Base-by-base conservation (phyloP, 139 green algal genomes). In the Chlamydomonas asymmetrica region DNA sequence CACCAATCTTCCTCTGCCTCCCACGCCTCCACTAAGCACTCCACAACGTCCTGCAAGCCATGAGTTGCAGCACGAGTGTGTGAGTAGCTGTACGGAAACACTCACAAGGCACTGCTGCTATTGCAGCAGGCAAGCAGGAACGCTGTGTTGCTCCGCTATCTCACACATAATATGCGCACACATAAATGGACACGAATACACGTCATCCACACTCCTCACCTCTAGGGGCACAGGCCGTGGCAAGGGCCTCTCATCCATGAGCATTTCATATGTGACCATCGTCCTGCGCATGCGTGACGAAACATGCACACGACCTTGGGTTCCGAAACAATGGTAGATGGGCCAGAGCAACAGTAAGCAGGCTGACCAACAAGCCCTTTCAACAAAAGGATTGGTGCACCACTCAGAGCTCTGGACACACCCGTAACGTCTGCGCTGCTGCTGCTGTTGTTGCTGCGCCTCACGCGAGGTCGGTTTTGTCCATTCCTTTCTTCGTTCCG, bases 21-120 rank as follows among this genome's bases (percentile, higher is more conserved):
- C 67, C 67, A 74, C 18, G 65, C 43, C 50, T 74, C 67, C 52
- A 74, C 67, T 39, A 74, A 41, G 54, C 67, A 74, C 54, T 74
- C 67, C 5, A 74, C 39, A 2, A 74, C 67, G 9, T 50, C 50
- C 67, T 74, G 67, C 45, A 52, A 16, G 45, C 18, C 45, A 52
- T 16, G 45, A 13, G 45, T 25, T 52, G 45, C 45, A 13, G 13
- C 18, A 52, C 13, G 13, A 52, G 13, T 10, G 13, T 25, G 45
- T 10, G 13, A 52, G 13, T 52, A 25, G 13, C 45, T 25, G 18
- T 25, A 16, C 13, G 13, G 45, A 13, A 16, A 16, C 45, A 52
- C 45, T 52, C n/a, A 16, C 45, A 52, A 52, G 45, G 13, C 45
- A 52, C 18, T 10, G 45, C 18, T 25, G 45, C 45, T 52, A 25